Conservation (phyloP, 2,329 filamentous ascomycete genomes). For the Fusarium sp. region DNA sequence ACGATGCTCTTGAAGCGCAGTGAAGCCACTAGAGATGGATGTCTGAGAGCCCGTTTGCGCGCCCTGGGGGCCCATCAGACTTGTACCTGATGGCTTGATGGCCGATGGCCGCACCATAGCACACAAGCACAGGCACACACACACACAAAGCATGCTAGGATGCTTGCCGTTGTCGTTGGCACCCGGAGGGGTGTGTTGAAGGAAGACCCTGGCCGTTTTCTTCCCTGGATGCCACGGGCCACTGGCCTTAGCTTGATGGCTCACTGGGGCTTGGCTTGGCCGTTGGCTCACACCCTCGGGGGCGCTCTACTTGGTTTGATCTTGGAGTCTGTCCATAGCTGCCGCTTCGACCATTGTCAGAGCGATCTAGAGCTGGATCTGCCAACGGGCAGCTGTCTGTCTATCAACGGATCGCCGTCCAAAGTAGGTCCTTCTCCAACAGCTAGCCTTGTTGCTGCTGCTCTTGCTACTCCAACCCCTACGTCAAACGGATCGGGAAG, state of each 20-base stretch:
- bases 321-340: constrained; percentile 27
- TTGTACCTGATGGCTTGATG: constrained; percentile 28
- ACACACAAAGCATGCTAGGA: constrained; percentile 35
- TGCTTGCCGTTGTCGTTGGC: constrained; percentile 32
- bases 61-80: constrained; percentile 12
- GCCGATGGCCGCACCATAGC: constrained; percentile 22
- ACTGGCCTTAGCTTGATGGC: constrained; percentile 29
- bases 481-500: constrained; percentile 37
- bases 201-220: constrained; percentile 28
- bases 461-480: constrained; percentile 31
- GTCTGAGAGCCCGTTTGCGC: constrained; percentile 31
- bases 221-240: constrained; percentile 31
- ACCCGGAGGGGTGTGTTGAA: constrained; percentile 32
- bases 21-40: constrained; percentile 20
- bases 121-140: constrained; percentile 36
- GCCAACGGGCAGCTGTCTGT: constrained; percentile 36
- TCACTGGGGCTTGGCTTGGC: constrained; percentile 24
- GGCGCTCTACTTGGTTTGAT: constrained; percentile 22
- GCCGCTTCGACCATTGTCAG: constrained; percentile 33
- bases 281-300: constrained; percentile 30
- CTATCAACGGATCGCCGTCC: constrained; percentile 37
- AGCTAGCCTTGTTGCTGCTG: constrained; percentile 28
- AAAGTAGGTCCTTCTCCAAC: constrained; percentile 35
- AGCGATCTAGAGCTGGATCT: constrained; percentile 34
- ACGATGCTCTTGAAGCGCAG: constrained; percentile 14